phyloP scores from a whole-genome alignment of 2,329 filamentous ascomycete genomes.

The Chaetomiaceae sp. region DNA sequence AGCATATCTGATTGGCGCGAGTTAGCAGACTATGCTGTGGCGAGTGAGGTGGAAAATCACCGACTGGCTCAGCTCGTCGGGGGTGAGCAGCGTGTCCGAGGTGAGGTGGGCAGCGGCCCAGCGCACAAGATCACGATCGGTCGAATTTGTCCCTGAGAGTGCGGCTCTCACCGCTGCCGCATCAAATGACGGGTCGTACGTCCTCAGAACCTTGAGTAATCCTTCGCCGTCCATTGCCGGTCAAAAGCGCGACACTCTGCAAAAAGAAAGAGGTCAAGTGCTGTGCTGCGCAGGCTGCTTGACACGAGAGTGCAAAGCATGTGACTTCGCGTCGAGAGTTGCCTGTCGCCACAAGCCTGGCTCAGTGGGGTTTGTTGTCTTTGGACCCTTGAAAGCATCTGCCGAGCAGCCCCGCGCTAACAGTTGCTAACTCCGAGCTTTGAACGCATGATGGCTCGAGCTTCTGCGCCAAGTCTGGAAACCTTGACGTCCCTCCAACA shows the following conservation, averaged over 20 bases:
- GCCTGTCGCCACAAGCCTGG: no score
- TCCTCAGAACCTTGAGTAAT: conserved; percentile 29
- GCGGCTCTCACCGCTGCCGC: conserved; percentile 27
- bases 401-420: conserved; percentile 6
- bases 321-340: no score
- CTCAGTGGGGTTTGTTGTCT: not conserved
- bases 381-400: conserved; percentile 4
- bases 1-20: conserved; percentile 41
- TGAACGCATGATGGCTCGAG: not conserved
- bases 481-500: not conserved
- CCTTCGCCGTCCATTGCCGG: conserved; percentile 27
- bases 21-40: not conserved
- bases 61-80: conserved; percentile 51
- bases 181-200: conserved; percentile 33
- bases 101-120: conserved; percentile 48
- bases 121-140: conserved; percentile 40
- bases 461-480: conserved; percentile 6
- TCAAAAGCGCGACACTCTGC: not conserved
- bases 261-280: not conserved
- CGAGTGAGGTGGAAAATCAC: conserved; percentile 12
- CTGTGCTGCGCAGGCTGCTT: no score
- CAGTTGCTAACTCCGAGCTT: conserved; percentile 3
- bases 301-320: no score
- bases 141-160: conserved; percentile 6
- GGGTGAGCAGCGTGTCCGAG: conserved; percentile 48